A percentile compares a stretch with the other conserved stretches of the same genome.
Conservation (phyloP, 1,139 yeast genomes). For the Kurtzmaniella quercitrusa region DNA sequence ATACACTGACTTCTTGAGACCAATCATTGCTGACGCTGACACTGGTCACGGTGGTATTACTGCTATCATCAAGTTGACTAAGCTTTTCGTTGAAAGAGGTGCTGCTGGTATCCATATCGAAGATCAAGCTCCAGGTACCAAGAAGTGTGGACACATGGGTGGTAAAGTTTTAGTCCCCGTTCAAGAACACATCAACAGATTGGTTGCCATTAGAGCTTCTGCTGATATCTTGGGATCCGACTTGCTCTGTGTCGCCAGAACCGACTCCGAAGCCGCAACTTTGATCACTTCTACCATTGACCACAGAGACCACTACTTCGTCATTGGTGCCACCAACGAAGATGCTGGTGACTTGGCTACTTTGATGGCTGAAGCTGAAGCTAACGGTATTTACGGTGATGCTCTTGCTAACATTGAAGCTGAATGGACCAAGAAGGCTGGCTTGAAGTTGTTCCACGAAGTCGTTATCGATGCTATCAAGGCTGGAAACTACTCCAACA, state of each 20-base stretch:
- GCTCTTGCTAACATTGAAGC: conserved; percentile 70
- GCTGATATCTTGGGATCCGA: conserved; percentile 92
- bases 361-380: conserved; percentile 80
- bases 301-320: conserved; percentile 88
- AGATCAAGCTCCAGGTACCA: conserved; percentile 98
- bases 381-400: conserved; percentile 66
- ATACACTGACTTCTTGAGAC: conserved; percentile 82
- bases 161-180: conserved; percentile 97
- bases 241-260: conserved; percentile 85
- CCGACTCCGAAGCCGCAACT: conserved; percentile 97
- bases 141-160: conserved; percentile 98
- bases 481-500: conserved; percentile 56
- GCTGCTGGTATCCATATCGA: conserved; percentile 99
- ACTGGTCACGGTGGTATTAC: conserved; percentile 99
- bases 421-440: conserved; percentile 82
- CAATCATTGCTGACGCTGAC: conserved; percentile 96
- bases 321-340: conserved; percentile 89
- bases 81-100: conserved; percentile 95
- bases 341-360: conserved; percentile 69
- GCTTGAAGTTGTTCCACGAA: conserved; percentile 83
- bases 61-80: conserved; percentile 92
- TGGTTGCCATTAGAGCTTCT: conserved; percentile 90
- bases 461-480: conserved; percentile 86
- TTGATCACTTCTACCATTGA: conserved; percentile 91
- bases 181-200: conserved; percentile 92